Evolutionary conservation across 257 asterid species (phyloP).

Genomic region (Nyctanthes arbortristis): DNA sequence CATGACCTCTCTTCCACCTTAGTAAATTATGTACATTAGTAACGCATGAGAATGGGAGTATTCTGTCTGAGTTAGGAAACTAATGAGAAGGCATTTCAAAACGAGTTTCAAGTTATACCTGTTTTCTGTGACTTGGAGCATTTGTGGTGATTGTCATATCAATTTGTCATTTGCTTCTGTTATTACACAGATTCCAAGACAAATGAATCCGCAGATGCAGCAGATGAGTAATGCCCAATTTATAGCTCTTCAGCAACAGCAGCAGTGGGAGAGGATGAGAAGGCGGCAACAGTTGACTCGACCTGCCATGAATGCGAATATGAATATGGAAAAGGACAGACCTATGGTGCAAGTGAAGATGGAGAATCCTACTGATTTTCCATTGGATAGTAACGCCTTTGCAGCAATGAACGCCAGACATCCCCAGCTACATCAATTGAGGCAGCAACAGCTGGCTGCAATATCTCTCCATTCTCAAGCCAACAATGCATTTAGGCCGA

Average conservation of each 20-base stretch:
- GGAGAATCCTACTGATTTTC: slow-evolving; percentile 77
- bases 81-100: slow-evolving; percentile 6
- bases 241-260: slow-evolving; percentile 74
- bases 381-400: slow-evolving; percentile 63
- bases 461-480: slow-evolving; percentile 64
- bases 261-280: slow-evolving; percentile 81
- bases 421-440: slow-evolving; percentile 55
- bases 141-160: neutral
- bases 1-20: no score
- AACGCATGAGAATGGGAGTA: no score
- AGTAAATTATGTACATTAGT: slow-evolving; percentile 3
- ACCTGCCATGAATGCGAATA: slow-evolving; percentile 54
- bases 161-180: slow-evolving; percentile 6
- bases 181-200: slow-evolving; percentile 61
- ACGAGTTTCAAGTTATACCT: neutral
- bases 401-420: slow-evolving; percentile 57
- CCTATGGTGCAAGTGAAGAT: slow-evolving; percentile 89
- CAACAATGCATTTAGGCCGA: slow-evolving; percentile 73
- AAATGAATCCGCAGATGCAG: slow-evolving; percentile 79
- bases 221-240: slow-evolving; percentile 66
- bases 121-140: neutral
- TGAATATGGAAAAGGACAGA: slow-evolving; percentile 73
- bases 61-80: slow-evolving; percentile 1
- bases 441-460: slow-evolving; percentile 84
- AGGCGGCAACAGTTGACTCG: slow-evolving; percentile 71